Evolutionary conservation across 2,329 filamentous ascomycete species (phyloP).

Genomic region (Colletotrichum truncatum): DNA sequence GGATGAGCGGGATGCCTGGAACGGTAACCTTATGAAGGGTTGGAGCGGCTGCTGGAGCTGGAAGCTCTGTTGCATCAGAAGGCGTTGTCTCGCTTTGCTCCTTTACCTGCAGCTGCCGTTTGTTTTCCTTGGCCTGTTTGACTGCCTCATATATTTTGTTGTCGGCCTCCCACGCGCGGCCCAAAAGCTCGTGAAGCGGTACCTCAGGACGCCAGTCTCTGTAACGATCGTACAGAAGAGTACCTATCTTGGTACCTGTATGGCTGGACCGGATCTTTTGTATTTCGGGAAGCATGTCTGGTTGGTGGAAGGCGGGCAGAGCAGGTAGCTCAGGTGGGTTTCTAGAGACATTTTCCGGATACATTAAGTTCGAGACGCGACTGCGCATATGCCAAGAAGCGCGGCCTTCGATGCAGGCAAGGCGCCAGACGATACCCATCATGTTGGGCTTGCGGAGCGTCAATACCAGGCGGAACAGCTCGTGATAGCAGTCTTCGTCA

Average conservation of each 20-base stretch:
- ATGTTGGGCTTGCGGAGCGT: constrained; percentile 40
- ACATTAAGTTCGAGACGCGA: constrained; percentile 26
- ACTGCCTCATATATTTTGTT: constrained; percentile 1
- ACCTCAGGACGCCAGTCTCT: background rate
- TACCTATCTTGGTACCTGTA: background rate
- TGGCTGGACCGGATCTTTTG: background rate
- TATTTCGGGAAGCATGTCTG: background rate
- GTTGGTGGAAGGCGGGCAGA: constrained; percentile 3
- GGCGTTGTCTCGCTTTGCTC: background rate
- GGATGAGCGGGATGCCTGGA: background rate
- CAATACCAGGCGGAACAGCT: constrained; percentile 49
- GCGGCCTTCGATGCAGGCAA: constrained; percentile 37
- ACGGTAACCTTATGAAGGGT: background rate
- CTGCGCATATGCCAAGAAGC: constrained; percentile 40
- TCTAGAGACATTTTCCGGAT: background rate
- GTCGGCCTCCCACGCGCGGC: constrained; percentile 7
- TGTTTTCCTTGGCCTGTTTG: constrained; percentile 2
- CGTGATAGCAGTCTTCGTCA: constrained; percentile 44
- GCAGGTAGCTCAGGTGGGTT: background rate
- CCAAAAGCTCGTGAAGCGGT: constrained; percentile 23
- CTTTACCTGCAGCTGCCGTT: background rate
- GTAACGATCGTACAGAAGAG: background rate
- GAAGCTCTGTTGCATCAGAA: background rate
- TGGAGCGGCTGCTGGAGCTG: background rate
- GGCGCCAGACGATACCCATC: constrained; percentile 43